Conservation (phyloP, 768 basidiomycete genomes). For the Exidia glandulosa region DNA sequence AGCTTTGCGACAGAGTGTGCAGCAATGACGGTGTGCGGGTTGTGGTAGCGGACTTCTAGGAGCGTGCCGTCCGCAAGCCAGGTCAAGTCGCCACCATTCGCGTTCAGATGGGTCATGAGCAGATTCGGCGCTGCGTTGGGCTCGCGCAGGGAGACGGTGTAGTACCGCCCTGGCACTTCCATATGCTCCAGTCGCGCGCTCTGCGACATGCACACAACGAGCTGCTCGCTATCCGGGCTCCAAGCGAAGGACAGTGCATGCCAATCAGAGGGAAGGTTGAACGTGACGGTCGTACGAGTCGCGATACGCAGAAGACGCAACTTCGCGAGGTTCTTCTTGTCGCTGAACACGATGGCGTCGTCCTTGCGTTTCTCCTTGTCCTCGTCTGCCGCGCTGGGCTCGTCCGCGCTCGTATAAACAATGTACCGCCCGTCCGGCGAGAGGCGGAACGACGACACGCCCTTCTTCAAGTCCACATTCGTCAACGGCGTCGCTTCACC, state of each 20-base stretch:
- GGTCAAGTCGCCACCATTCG: background rate
- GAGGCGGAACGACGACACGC: background rate
- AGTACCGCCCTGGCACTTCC: background rate
- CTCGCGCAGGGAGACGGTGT: background rate
- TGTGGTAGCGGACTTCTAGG: background rate
- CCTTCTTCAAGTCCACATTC: background rate
- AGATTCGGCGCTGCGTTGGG: background rate
- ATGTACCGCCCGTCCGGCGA: slow-evolving; percentile 9
- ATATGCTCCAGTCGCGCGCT: background rate
- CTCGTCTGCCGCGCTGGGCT: slow-evolving; percentile 7
- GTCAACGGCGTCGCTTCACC: slow-evolving; percentile 4
- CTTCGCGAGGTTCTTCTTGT: background rate
- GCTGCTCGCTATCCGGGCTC: slow-evolving; percentile 1
- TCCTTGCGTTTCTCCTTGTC: slow-evolving; percentile 6
- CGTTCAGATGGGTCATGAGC: background rate
- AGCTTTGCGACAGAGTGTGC: background rate
- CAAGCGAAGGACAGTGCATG: background rate
- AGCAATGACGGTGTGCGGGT: background rate
- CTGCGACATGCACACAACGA: background rate
- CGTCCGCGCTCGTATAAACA: slow-evolving; percentile 3
- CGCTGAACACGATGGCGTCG: slow-evolving; percentile 7
- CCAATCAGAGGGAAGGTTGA: background rate
- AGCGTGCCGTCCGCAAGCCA: background rate
- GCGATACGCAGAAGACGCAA: background rate
- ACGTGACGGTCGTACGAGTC: background rate